Conservation (phyloP, 2,329 filamentous ascomycete species). For the Colletotrichum agaves region DNA sequence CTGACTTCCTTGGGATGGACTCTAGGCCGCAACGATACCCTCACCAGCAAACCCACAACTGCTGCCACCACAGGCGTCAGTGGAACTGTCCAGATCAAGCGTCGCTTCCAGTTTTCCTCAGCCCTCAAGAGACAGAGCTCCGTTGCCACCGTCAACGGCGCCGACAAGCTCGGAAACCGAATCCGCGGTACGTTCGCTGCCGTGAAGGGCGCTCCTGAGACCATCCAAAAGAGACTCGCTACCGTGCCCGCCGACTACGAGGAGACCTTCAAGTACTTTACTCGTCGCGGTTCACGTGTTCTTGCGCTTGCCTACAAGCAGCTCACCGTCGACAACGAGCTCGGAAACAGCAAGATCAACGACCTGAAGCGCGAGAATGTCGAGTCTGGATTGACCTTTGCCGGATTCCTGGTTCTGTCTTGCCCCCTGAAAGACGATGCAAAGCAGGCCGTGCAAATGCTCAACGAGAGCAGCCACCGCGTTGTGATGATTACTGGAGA, state of each 20-base stretch:
- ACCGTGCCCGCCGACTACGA: conserved; percentile 89
- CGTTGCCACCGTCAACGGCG: conserved; percentile 82
- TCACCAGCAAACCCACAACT: conserved; percentile 73
- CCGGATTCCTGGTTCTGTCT: conserved; percentile 94
- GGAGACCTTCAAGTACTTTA: conserved; percentile 98
- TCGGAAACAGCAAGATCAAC: conserved; percentile 88
- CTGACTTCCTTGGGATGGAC: conserved; percentile 90
- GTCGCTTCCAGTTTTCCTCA: conserved; percentile 98
- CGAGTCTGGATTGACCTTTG: conserved; percentile 85
- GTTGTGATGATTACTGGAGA: conserved; percentile 99
- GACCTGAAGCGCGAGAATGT: conserved; percentile 94
- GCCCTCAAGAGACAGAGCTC: conserved; percentile 96
- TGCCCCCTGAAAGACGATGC: conserved; percentile 97
- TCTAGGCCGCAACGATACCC: conserved; percentile 87
- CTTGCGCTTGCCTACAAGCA: conserved; percentile 95
- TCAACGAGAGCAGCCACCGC: conserved; percentile 98
- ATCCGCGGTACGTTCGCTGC: conserved; percentile 88
- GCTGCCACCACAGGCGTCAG: conserved; percentile 60
- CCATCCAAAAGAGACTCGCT: conserved; percentile 92
- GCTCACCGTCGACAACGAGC: conserved; percentile 81
- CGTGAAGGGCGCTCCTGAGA: conserved; percentile 97
- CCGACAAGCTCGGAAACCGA: conserved; percentile 80
- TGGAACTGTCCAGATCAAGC: conserved; percentile 91
- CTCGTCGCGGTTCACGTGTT: conserved; percentile 92
- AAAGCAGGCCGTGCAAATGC: conserved; percentile 91